A percentile compares a stretch with the other conserved stretches of the same genome.
Evolutionary conservation across 2,329 filamentous ascomycete genomes (phyloP).

Genomic region (Phaeoacremonium minimum): DNA sequence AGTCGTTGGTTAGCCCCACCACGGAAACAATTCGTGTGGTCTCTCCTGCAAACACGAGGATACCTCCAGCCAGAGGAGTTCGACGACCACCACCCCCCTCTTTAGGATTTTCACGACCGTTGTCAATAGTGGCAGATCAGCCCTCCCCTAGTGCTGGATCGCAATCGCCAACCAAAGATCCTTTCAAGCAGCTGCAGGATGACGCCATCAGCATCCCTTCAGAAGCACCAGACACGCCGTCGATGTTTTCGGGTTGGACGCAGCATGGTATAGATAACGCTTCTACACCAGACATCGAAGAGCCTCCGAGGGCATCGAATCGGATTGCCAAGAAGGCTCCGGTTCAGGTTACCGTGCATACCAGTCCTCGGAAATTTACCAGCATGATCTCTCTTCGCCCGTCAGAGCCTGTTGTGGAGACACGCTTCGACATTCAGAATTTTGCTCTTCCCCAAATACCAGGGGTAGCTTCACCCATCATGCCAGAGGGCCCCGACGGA

Average conservation of each 20-base stretch:
- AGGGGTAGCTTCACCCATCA: not conserved
- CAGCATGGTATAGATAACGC: too few relatives aligned
- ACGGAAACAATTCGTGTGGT: constrained; percentile 1
- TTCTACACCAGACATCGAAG: too few relatives aligned
- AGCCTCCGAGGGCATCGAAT: not conserved
- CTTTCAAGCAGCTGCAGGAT: not conserved
- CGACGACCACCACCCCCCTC: constrained; percentile 39
- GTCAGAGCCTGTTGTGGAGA: constrained; percentile 7
- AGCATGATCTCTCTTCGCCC: constrained; percentile 24
- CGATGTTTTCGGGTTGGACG: constrained; percentile 14
- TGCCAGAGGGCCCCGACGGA: not conserved
- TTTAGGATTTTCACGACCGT: constrained; percentile 41
- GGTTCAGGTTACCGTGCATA: constrained; percentile 7
- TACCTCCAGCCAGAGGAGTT: constrained; percentile 7
- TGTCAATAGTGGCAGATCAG: constrained; percentile 52
- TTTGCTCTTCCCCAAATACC: constrained; percentile 7
- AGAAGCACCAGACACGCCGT: constrained; percentile 13
- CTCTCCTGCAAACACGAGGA: not conserved
- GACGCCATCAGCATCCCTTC: constrained; percentile 2
- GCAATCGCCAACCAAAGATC: constrained; percentile 10
- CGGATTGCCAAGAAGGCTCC: not conserved
- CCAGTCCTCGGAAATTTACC: constrained; percentile 22
- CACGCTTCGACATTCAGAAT: constrained; percentile 8
- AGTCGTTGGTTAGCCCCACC: constrained; percentile 30
- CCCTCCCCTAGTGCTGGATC: constrained; percentile 36